Percentiles rank a stretch among this genome's conserved stretches.
These are phyloP conservation scores for Tricholoma hemisulphureum DNA, from an alignment of 768 basidiomycete genomes.

Conservation along the genomic window DNA sequence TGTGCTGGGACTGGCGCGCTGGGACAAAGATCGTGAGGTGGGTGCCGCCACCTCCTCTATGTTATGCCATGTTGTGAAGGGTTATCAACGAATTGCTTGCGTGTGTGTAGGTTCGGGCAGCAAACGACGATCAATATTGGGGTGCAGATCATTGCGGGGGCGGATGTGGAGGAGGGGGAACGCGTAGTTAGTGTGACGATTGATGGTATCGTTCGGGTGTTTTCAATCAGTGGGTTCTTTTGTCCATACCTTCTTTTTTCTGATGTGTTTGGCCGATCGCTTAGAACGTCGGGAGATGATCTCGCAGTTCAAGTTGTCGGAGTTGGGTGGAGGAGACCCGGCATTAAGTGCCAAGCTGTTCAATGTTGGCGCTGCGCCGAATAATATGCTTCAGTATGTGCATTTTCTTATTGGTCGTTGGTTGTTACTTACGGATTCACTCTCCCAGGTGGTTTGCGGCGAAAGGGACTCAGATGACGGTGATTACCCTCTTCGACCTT, in stretches of 20 bases:
- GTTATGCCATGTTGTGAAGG: no score
- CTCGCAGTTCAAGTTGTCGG: slow-evolving; percentile 84
- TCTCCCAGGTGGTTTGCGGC: slow-evolving; percentile 79
- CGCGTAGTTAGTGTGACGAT: slow-evolving; percentile 89
- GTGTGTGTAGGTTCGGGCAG: slow-evolving; percentile 75
- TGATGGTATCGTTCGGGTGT: slow-evolving; percentile 87
- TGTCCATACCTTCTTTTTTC: not conserved
- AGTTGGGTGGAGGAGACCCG: slow-evolving; percentile 69
- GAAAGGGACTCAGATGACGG: slow-evolving; percentile 88
- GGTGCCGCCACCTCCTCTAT: not conserved
- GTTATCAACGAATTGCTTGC: no score
- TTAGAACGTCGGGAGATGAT: slow-evolving; percentile 79
- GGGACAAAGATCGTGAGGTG: slow-evolving; percentile 80
- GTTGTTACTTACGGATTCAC: not conserved
- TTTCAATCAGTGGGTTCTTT: slow-evolving; percentile 74
- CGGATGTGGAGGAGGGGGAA: slow-evolving; percentile 62
- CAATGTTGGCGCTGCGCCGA: slow-evolving; percentile 76
- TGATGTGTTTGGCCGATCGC: not conserved
- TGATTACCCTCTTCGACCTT: slow-evolving; percentile 25
- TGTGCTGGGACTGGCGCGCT: slow-evolving; percentile 89
- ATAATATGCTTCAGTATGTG: slow-evolving; percentile 82
- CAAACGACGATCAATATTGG: slow-evolving; percentile 92
- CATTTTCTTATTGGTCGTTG: not conserved
- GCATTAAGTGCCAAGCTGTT: slow-evolving; percentile 63
- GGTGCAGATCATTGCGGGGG: slow-evolving; percentile 73